A percentile compares a stretch with the other conserved stretches of the same genome.
Conservation (phyloP, 202 grass and related monocot genomes). For the Elaeis oleifera region DNA sequence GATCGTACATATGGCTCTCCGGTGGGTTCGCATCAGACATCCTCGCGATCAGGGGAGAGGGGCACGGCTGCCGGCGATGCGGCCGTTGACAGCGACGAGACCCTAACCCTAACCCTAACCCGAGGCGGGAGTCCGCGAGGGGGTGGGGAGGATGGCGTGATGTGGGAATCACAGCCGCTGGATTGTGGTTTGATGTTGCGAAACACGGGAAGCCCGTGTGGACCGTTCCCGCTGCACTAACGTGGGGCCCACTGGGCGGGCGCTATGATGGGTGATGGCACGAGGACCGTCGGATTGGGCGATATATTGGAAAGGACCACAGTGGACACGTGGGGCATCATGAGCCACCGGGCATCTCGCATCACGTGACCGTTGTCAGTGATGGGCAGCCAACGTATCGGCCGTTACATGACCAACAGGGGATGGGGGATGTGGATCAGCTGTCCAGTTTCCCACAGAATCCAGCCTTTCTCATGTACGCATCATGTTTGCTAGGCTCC, state of each 20-base stretch:
- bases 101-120: slow-evolving; percentile 16
- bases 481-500: no score
- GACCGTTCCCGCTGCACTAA: neutral
- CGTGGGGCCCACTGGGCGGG: neutral
- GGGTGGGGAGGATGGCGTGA: slow-evolving; percentile 19
- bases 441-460: no score
- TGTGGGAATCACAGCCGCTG: slow-evolving; percentile 25
- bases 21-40: neutral
- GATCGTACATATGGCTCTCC: neutral
- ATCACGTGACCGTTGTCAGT: no score
- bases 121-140: slow-evolving; percentile 45
- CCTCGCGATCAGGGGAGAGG: neutral
- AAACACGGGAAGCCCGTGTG: slow-evolving; percentile 6
- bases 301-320: no score
- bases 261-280: neutral
- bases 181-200: slow-evolving; percentile 19
- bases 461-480: no score
- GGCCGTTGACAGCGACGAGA: no score
- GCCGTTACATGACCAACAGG: no score
- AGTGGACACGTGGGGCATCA: no score
- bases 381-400: no score
- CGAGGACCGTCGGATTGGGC: neutral
- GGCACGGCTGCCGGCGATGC: neutral
- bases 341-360: no score
- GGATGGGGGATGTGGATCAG: no score